phyloP scores from a whole-genome alignment of 2,329 filamentous ascomycete species.

The Simplicillium sp. region DNA sequence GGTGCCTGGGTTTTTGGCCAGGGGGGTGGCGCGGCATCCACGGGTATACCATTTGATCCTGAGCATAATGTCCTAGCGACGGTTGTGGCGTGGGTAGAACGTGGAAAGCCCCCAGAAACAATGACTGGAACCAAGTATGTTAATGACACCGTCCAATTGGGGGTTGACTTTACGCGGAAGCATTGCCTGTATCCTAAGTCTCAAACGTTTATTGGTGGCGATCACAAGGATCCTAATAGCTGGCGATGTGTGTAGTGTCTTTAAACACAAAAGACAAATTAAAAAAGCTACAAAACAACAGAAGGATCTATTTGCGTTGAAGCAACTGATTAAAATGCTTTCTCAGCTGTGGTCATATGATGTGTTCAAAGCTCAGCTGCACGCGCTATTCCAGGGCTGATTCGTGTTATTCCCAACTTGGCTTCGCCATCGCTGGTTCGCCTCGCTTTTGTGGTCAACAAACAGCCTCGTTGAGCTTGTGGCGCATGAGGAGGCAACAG shows the following conservation, averaged over 20 bases:
- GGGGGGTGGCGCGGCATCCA: slow-evolving; percentile 6
- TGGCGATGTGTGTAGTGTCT: not conserved
- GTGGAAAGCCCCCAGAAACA: slow-evolving; percentile 27
- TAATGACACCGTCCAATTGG: not conserved
- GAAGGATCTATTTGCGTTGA: no score
- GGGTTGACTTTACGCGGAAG: slow-evolving; percentile 1
- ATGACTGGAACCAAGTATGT: slow-evolving; percentile 2
- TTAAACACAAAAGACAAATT: not conserved
- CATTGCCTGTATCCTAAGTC: slow-evolving; percentile 1
- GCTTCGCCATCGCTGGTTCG: no score
- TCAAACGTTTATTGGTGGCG: not conserved
- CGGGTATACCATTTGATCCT: slow-evolving; percentile 17
- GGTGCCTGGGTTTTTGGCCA: slow-evolving; percentile 25
- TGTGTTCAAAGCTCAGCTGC: no score
- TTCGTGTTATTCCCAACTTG: no score
- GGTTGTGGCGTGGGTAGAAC: slow-evolving; percentile 37
- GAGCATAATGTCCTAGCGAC: slow-evolving; percentile 32
- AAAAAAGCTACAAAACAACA: no score
- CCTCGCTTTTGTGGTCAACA: no score
- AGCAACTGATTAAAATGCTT: no score
- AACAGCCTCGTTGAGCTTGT: no score
- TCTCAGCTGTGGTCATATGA: no score
- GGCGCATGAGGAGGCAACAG: no score
- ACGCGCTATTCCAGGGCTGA: no score
- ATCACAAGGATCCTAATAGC: not conserved